Evolutionary conservation across 2,329 filamentous ascomycete species (phyloP).

Genomic region (Aspergillus chevalieri): DNA sequence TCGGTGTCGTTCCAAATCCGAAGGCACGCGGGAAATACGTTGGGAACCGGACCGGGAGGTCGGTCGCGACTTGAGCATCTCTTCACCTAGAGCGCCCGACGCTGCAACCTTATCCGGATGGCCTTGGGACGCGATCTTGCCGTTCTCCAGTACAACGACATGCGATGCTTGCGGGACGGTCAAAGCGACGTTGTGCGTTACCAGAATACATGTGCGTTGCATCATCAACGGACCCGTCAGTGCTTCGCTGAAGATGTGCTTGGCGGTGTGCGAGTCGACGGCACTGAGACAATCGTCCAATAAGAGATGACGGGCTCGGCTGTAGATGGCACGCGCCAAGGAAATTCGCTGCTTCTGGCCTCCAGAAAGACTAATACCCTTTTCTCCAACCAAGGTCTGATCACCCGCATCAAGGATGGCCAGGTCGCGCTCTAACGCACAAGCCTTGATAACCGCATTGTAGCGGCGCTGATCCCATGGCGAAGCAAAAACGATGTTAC

Average conservation of each 20-base stretch:
- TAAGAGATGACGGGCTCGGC: constrained; percentile 81
- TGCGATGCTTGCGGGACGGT: constrained; percentile 75
- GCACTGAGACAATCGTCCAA: constrained; percentile 94
- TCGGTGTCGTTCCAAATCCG: constrained; percentile 59
- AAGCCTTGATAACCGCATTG: constrained; percentile 79
- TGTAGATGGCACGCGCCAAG: constrained; percentile 93
- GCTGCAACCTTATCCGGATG: constrained; percentile 69
- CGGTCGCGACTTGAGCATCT: constrained; percentile 68
- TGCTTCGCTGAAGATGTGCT: constrained; percentile 95
- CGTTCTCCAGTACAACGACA: constrained; percentile 82
- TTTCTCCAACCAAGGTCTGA: constrained; percentile 90
- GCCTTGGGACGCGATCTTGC: constrained; percentile 71
- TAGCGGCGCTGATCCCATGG: constrained; percentile 77
- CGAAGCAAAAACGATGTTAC: constrained; percentile 89
- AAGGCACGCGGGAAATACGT: constrained; percentile 70
- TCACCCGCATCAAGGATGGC: constrained; percentile 90
- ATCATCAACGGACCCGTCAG: constrained; percentile 85
- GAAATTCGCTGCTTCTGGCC: constrained; percentile 98
- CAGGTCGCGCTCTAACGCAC: constrained; percentile 83
- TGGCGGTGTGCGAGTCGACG: constrained; percentile 93
- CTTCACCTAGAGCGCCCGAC: constrained; percentile 84
- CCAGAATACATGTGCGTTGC: constrained; percentile 82
- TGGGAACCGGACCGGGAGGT: constrained; percentile 65
- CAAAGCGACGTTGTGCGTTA: constrained; percentile 91
- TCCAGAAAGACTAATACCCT: constrained; percentile 92